phyloP scores from a whole-genome alignment of 2,329 filamentous ascomycete genomes.

The Zymoseptoria brevis region DNA sequence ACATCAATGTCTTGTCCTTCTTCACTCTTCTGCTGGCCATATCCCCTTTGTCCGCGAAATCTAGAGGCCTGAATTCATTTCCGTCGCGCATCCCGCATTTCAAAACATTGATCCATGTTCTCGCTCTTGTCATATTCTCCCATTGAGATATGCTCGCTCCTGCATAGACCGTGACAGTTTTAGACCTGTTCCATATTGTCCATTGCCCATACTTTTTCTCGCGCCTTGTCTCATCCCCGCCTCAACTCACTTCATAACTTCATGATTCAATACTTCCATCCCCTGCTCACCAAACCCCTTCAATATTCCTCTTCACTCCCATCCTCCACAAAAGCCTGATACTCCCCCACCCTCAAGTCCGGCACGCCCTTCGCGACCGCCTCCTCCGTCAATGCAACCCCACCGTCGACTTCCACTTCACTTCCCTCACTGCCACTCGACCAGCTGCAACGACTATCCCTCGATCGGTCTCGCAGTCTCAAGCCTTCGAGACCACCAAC shows the following conservation, averaged over 20 bases:
- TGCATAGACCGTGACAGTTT: no score
- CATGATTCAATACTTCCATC: no score
- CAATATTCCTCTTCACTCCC: background rate
- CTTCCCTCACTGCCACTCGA: slow-evolving; percentile 19
- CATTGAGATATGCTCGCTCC: no score
- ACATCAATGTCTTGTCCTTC: background rate
- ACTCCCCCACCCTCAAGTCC: slow-evolving; percentile 14
- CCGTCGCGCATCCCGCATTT: background rate
- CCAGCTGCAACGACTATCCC: slow-evolving; percentile 8
- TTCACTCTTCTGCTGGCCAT: background rate
- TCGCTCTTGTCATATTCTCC: no score
- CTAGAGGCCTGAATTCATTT: background rate
- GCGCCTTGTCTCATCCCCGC: no score
- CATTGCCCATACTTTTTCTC: no score
- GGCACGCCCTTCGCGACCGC: slow-evolving; percentile 42
- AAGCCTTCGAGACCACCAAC: slow-evolving; percentile 2
- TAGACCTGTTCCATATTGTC: no score
- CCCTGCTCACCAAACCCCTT: no score
- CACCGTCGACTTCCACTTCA: slow-evolving; percentile 43
- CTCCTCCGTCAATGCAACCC: slow-evolving; percentile 51
- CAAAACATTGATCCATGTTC: background rate
- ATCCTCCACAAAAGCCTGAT: background rate
- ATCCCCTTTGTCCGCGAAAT: background rate
- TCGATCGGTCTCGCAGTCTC: background rate
- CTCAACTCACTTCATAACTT: no score